These are phyloP conservation scores for Cutaneotrichosporon curvatum DNA, from an alignment of 1,284 basidiomycete species.

Conservation along the genomic window DNA sequence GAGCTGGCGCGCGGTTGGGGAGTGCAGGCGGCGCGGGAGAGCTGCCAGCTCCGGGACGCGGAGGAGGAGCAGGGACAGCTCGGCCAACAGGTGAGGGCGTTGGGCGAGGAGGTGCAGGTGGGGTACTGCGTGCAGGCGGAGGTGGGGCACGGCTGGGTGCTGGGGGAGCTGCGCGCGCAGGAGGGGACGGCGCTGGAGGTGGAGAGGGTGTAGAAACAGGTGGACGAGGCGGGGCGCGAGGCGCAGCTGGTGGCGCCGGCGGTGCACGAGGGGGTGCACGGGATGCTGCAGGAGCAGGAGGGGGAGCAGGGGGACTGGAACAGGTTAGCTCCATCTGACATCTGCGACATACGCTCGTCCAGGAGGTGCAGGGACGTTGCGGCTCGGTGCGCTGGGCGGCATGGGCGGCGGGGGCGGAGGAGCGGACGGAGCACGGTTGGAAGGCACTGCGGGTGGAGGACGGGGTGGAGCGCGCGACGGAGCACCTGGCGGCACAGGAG, in stretches of 20 bases:
- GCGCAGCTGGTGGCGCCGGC: conserved; percentile 27
- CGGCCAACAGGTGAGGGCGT: not conserved
- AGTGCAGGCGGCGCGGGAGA: conserved; percentile 55
- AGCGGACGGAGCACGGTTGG: conserved; percentile 4
- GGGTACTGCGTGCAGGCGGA: conserved; percentile 40
- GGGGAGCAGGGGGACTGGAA: not conserved
- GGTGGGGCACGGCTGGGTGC: conserved; percentile 29
- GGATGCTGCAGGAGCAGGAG: not conserved
- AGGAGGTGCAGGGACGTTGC: not conserved
- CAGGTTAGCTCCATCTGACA: not conserved
- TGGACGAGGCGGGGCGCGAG: conserved; percentile 56
- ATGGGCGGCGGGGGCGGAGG: conserved; percentile 16
- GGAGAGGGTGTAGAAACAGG: conserved; percentile 16
- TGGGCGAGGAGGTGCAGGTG: conserved; percentile 26
- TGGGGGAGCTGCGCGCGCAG: conserved; percentile 8
- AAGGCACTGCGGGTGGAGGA: conserved; percentile 3
- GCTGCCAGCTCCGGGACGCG: conserved; percentile 14
- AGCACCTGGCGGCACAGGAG: conserved; percentile 11
- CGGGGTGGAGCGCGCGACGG: conserved; percentile 15
- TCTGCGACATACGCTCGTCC: not conserved
- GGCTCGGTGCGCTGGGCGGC: conserved; percentile 5
- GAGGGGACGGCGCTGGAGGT: conserved; percentile 12
- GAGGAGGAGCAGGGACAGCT: conserved; percentile 16
- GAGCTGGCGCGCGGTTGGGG: conserved; percentile 51
- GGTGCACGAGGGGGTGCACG: conserved; percentile 4